These are phyloP conservation scores for Cryphonectria nitschkei DNA, from an alignment of 2,329 filamentous ascomycete genomes.

Conservation along the genomic window DNA sequence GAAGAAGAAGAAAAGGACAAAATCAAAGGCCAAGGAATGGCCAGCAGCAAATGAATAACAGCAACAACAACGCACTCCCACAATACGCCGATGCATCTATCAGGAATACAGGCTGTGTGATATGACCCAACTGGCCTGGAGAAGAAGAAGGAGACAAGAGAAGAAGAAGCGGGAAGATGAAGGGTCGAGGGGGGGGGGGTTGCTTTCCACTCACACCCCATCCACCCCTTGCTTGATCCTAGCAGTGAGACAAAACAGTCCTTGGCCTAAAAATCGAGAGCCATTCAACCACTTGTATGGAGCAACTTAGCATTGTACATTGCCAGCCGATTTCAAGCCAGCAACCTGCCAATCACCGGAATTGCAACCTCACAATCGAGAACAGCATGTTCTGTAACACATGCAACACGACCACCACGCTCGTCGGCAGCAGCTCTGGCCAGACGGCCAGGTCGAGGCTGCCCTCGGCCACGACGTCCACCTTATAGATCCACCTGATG, in stretches of 20 bases:
- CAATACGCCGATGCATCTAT: neutral
- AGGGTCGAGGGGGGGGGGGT: too few relatives aligned
- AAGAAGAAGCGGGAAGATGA: too few relatives aligned
- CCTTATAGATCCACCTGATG: conserved; percentile 60
- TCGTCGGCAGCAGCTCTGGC: conserved; percentile 69
- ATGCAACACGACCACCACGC: conserved; percentile 67
- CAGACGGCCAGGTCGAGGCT: conserved; percentile 67
- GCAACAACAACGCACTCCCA: neutral
- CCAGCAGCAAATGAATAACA: neutral
- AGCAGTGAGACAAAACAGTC: neutral
- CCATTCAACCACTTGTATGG: neutral
- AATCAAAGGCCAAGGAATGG: too few relatives aligned
- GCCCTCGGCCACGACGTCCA: conserved; percentile 67
- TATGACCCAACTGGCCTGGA: neutral
- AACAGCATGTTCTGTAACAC: conserved; percentile 75
- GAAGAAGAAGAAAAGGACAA: neutral
- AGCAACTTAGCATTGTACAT: neutral
- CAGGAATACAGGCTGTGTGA: neutral
- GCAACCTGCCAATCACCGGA: conserved; percentile 41
- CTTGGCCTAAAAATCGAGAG: neutral
- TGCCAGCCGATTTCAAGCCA: neutral
- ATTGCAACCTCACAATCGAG: conserved; percentile 68
- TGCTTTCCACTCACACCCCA: neutral
- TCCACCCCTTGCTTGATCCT: neutral
- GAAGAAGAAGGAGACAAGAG: too few relatives aligned